These are phyloP conservation scores for Cladophialophora exuberans DNA, from an alignment of 2,329 filamentous ascomycete species.

Conservation along the genomic window DNA sequence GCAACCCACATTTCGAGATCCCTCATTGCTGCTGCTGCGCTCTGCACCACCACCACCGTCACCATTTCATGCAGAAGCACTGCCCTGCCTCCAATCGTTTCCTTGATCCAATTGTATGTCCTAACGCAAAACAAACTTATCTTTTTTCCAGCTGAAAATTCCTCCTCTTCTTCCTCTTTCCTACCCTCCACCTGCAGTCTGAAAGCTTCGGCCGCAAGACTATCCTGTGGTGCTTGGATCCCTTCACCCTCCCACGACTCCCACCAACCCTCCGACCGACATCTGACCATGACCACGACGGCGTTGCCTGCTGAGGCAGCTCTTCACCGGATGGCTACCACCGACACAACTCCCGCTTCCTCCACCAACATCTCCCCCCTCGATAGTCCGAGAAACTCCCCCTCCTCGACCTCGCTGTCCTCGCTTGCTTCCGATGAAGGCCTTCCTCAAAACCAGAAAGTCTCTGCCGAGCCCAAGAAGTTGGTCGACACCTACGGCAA, in stretches of 20 bases:
- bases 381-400: slow-evolving; percentile 65
- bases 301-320: slow-evolving; percentile 50
- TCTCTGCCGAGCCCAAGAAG: slow-evolving; percentile 42
- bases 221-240: not conserved
- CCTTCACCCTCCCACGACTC: not conserved
- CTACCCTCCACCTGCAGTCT: not conserved
- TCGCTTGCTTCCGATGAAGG: slow-evolving; percentile 75
- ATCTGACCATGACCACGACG: slow-evolving; percentile 54
- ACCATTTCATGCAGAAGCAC: too few relatives aligned
- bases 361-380: slow-evolving; percentile 60
- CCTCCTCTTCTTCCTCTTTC: slow-evolving; percentile 1
- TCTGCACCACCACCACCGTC: too few relatives aligned
- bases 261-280: not conserved
- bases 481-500: slow-evolving; percentile 94
- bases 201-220: slow-evolving; percentile 3
- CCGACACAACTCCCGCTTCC: slow-evolving; percentile 59
- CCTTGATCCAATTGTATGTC: not conserved
- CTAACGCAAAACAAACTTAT: not conserved
- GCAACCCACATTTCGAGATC: slow-evolving; percentile 12
- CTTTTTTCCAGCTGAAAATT: not conserved
- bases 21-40: too few relatives aligned
- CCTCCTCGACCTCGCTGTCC: slow-evolving; percentile 88
- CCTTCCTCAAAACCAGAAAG: slow-evolving; percentile 40
- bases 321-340: slow-evolving; percentile 56
- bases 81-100: not conserved